Percentiles rank a stretch among this genome's conserved stretches.
Conservation (phyloP, 1,284 basidiomycete genomes). For the Sutorius eximius region DNA sequence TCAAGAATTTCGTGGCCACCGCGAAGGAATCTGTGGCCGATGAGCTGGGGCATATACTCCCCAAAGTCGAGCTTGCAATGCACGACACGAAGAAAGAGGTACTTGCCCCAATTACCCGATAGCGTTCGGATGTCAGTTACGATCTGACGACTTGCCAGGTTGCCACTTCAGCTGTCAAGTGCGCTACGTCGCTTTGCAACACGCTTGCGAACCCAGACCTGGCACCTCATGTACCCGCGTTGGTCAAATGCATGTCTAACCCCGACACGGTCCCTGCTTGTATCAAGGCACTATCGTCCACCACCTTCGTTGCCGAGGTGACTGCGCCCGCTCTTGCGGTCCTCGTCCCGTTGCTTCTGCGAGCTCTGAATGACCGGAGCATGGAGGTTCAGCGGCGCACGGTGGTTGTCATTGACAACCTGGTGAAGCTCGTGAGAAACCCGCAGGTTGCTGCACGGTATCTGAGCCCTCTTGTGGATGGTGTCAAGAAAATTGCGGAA, state of each 20-base stretch:
- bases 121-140: background rate
- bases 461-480: conserved; percentile 85
- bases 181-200: conserved; percentile 89
- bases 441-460: conserved; percentile 89
- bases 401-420: conserved; percentile 94
- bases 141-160: conserved; percentile 54
- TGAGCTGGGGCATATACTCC: conserved; percentile 82
- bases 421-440: conserved; percentile 96
- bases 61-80: conserved; percentile 89
- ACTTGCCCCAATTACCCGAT: conserved; percentile 17
- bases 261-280: conserved; percentile 87
- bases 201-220: conserved; percentile 96
- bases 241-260: conserved; percentile 95
- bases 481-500: conserved; percentile 89
- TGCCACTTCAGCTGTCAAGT: conserved; percentile 85
- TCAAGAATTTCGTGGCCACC: conserved; percentile 70
- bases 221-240: conserved; percentile 82
- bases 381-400: conserved; percentile 91
- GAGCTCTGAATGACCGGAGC: conserved; percentile 93
- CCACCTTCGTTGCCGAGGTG: conserved; percentile 97
- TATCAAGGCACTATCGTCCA: conserved; percentile 93
- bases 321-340: conserved; percentile 95
- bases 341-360: conserved; percentile 88
- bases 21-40: conserved; percentile 84
- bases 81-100: conserved; percentile 98